Percentiles rank a stretch among this genome's conserved stretches.
Conservation (phyloP, 345 rosid species). For the Clarkia xantiana region DNA sequence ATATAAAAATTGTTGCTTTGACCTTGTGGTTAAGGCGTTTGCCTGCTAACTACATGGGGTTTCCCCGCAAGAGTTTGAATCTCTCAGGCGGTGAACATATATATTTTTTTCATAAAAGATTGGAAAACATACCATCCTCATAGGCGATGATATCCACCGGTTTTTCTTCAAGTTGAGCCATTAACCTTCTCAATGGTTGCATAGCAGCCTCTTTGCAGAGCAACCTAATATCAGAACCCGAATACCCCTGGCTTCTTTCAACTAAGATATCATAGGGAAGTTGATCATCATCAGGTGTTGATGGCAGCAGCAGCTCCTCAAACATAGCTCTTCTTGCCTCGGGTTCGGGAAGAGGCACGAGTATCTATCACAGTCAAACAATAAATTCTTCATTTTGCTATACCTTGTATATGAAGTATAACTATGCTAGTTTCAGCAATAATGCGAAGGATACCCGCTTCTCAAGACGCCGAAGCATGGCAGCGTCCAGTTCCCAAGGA, state of each 20-base stretch:
- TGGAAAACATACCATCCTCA: constrained; percentile 60
- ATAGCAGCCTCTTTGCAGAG: constrained; percentile 91
- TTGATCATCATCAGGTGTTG: constrained; percentile 27
- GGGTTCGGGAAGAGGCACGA: constrained; percentile 89
- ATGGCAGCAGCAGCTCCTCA: constrained; percentile 56
- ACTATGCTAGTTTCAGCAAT: background rate
- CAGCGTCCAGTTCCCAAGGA: constrained; percentile 98
- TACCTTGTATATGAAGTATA: too few species aligned
- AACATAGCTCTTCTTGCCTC: constrained; percentile 95
- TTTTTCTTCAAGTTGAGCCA: constrained; percentile 48
- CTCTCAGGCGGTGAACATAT: too few species aligned
- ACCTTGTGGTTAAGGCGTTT: too few species aligned
- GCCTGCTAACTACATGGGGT: too few species aligned
- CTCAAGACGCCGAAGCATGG: constrained; percentile 95
- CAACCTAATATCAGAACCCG: constrained; percentile 87
- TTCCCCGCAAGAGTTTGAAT: too few species aligned
- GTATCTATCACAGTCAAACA: constrained; percentile 50
- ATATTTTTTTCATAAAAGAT: too few species aligned
- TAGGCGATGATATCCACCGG: constrained; percentile 37
- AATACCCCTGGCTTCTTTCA: constrained; percentile 66
- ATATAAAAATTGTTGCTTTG: too few species aligned
- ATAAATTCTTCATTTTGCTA: background rate
- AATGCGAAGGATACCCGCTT: constrained; percentile 72
- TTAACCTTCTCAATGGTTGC: constrained; percentile 81
- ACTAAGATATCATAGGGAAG: constrained; percentile 69